A percentile compares a stretch with the other conserved stretches of the same genome.
Evolutionary conservation across 2,329 filamentous ascomycete species (phyloP).

Genomic region (Metarhizium anisopliae): DNA sequence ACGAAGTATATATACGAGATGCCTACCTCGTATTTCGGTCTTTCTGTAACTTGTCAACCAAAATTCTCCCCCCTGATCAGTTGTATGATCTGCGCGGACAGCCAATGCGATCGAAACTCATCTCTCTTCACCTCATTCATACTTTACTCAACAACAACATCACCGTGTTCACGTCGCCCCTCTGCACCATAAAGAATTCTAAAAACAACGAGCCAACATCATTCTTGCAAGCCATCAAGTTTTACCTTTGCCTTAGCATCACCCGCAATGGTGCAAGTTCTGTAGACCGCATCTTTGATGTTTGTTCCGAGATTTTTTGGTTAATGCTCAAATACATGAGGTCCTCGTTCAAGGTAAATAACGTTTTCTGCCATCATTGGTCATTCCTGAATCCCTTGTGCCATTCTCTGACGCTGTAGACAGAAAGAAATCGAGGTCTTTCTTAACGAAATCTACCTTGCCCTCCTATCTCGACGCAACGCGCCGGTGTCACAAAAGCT

Average conservation of each 20-base stretch:
- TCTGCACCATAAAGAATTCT: conserved; percentile 87
- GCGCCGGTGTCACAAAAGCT: conserved; percentile 87
- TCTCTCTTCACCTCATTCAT: conserved; percentile 92
- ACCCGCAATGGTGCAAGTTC: conserved; percentile 93
- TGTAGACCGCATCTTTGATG: conserved; percentile 84
- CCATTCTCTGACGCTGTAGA: conserved; percentile 16
- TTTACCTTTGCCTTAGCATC: conserved; percentile 90
- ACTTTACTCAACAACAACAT: conserved; percentile 93
- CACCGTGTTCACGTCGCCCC: conserved; percentile 78
- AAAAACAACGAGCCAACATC: conserved; percentile 80
- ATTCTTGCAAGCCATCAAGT: conserved; percentile 92
- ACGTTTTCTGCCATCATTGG: background rate
- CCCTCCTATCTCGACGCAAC: conserved; percentile 78
- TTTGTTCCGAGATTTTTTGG: conserved; percentile 97
- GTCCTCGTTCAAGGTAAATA: conserved; percentile 74
- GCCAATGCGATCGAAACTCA: conserved; percentile 92
- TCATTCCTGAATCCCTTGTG: background rate
- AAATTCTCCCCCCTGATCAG: conserved; percentile 80
- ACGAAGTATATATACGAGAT: conserved; percentile 95
- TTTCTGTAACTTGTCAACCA: conserved; percentile 95
- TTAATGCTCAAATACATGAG: conserved; percentile 91
- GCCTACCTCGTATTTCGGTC: conserved; percentile 95
- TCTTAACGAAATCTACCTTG: conserved; percentile 91
- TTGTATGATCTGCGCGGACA: conserved; percentile 88
- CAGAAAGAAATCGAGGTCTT: conserved; percentile 97